A percentile compares a stretch with the other conserved stretches of the same genome.
Conservation (phyloP, 768 basidiomycete species). For the Suillus fuscotomentosus region DNA sequence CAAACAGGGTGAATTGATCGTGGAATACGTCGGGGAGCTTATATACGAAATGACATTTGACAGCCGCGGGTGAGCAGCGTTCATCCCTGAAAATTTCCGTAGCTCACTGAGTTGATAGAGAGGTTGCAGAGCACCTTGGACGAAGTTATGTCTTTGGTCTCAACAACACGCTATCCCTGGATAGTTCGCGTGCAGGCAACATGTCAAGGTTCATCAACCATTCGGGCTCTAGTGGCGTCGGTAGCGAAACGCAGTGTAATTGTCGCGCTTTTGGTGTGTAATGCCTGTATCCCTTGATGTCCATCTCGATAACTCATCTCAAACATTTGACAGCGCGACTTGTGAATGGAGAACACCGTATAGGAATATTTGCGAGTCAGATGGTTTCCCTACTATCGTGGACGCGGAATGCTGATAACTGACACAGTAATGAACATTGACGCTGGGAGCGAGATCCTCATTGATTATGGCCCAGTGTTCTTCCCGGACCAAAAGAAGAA, state of each 20-base stretch:
- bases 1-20: constrained; percentile 44
- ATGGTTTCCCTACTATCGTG: not conserved
- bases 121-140: constrained; percentile 43
- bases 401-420: not conserved
- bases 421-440: constrained; percentile 37
- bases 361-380: constrained; percentile 61
- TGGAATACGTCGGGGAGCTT: constrained; percentile 71
- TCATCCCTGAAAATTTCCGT: not conserved
- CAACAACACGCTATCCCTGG: constrained; percentile 46
- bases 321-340: constrained; percentile 39
- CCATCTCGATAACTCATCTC: constrained; percentile 5
- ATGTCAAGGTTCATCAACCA: constrained; percentile 73
- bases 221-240: constrained; percentile 17
- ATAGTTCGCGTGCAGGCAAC: constrained; percentile 57
- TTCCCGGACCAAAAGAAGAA: constrained; percentile 23
- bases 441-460: constrained; percentile 49
- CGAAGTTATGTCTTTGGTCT: constrained; percentile 66
- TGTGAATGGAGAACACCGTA: constrained; percentile 67
- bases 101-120: constrained; percentile 26
- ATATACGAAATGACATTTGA: constrained; percentile 47
- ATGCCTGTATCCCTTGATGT: not conserved
- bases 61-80: constrained; percentile 48
- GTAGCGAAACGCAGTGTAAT: constrained; percentile 31
- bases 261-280: constrained; percentile 45
- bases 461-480: constrained; percentile 57